A percentile compares a stretch with the other conserved stretches of the same genome.
These are phyloP conservation scores for Auricularia heimuer DNA, from an alignment of 768 basidiomycete species.

Conservation along the genomic window DNA sequence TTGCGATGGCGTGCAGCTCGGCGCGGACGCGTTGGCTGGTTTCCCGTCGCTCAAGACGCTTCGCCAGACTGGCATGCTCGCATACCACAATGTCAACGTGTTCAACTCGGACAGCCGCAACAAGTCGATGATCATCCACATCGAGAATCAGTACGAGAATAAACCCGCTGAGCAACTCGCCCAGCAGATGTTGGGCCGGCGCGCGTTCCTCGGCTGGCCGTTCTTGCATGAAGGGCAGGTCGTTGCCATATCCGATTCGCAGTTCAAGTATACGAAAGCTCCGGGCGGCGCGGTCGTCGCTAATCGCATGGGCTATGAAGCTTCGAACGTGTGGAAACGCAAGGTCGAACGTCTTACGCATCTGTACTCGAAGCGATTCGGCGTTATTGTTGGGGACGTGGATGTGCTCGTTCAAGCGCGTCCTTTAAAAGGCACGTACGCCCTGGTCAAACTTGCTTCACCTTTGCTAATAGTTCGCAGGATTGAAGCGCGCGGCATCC, in stretches of 20 bases:
- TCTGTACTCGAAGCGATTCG: slow-evolving; percentile 80
- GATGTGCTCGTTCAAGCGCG: slow-evolving; percentile 80
- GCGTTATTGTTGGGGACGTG: slow-evolving; percentile 73
- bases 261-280: slow-evolving; percentile 75
- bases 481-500: slow-evolving; percentile 78
- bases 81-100: slow-evolving; percentile 84
- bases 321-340: slow-evolving; percentile 64
- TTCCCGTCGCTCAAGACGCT: slow-evolving; percentile 94
- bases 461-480: slow-evolving; percentile 27
- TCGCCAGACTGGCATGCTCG: slow-evolving; percentile 64
- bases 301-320: slow-evolving; percentile 64
- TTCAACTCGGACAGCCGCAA: slow-evolving; percentile 86
- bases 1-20: slow-evolving; percentile 79
- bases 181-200: slow-evolving; percentile 59
- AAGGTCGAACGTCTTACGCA: slow-evolving; percentile 77
- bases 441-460: no score
- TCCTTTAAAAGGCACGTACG: slow-evolving; percentile 72
- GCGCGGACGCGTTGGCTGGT: slow-evolving; percentile 79
- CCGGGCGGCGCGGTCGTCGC: slow-evolving; percentile 44
- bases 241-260: slow-evolving; percentile 72
- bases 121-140: slow-evolving; percentile 86
- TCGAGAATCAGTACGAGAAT: slow-evolving; percentile 64
- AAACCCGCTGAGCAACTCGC: slow-evolving; percentile 67
- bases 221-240: slow-evolving; percentile 90
- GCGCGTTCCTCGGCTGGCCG: slow-evolving; percentile 83